Evolutionary conservation across 192 early-diverging fungal genomes (phyloP).

Genomic region (Coemansia asiatica): DNA sequence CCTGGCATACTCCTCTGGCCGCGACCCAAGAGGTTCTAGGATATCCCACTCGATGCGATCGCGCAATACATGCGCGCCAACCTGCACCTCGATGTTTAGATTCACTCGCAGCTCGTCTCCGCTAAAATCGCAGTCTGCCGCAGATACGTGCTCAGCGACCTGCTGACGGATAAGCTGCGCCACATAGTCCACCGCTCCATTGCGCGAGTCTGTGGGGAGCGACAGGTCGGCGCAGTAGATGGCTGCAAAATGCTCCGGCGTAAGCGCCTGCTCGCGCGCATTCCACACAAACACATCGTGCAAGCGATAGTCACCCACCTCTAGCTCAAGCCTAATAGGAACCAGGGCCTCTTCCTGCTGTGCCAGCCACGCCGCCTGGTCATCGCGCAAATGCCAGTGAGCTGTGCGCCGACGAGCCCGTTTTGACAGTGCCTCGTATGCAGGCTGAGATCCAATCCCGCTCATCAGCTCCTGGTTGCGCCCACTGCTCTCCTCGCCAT

Average conservation of each 20-base stretch:
- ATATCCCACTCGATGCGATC: slow-evolving; percentile 95
- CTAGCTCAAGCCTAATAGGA: slow-evolving; percentile 89
- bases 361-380: slow-evolving; percentile 56
- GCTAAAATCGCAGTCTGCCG: slow-evolving; percentile 31
- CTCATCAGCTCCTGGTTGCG: slow-evolving; percentile 40
- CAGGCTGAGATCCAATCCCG: slow-evolving; percentile 39
- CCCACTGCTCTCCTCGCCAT: slow-evolving; percentile 14
- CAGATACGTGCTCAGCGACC: slow-evolving; percentile 45
- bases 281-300: slow-evolving; percentile 94
- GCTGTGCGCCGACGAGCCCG: slow-evolving; percentile 47
- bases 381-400: slow-evolving; percentile 53
- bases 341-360: slow-evolving; percentile 75
- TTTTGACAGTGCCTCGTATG: slow-evolving; percentile 33
- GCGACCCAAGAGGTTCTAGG: slow-evolving; percentile 46
- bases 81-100: slow-evolving; percentile 77
- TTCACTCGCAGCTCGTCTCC: slow-evolving; percentile 50
- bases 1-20: slow-evolving; percentile 51
- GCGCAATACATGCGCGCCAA: slow-evolving; percentile 74
- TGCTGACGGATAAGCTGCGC: slow-evolving; percentile 53
- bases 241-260: slow-evolving; percentile 82
- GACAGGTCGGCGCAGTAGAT: slow-evolving; percentile 79
- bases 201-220: slow-evolving; percentile 44
- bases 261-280: slow-evolving; percentile 75
- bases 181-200: slow-evolving; percentile 33
- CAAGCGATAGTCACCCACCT: slow-evolving; percentile 80